Base-by-base conservation (phyloP, 148 eudicot species). In the Gaultheria prostrata region DNA sequence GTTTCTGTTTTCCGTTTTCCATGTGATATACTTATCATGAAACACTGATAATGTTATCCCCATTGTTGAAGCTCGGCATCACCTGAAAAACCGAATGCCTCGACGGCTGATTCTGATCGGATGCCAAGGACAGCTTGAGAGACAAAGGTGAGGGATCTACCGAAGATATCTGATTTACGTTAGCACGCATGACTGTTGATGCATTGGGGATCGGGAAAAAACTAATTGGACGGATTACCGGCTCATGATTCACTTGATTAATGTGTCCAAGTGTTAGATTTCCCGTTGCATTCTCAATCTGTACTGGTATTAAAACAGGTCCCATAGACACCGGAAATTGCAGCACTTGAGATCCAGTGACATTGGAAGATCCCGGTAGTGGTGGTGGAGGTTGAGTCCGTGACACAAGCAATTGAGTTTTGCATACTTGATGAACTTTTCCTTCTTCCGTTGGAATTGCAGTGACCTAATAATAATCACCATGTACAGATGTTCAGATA, bases 111-210 rank as follows among this genome's bases (percentile, higher is more conserved):
- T 83, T 77, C 12, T 75, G 88, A 79, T 84, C 83, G 0, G 76
- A 77, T 1, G 93, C 88, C 49, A 92, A 87, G 14, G 98, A 91
- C 6, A 94, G 89, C 63, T 85, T 85, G 81, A 92, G 90, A 35
- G 98, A 94, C 77, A 91, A 50, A 15, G 81, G 81, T n/a, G 88
- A 51, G 32, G 87, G 59, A 51, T 90, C 92, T 11, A 30, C 71
- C 9, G 54, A 3, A 4, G 53, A 73, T 8, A 81, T 87, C 57
- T 85, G 84, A 20, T 83, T 91, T 48, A 85, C 33, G 80, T 87
- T 87, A 74, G 89, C 77, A 78, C 86, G 90, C 78, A 77, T 78
- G 80, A 80, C 82, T 76, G 89, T 53, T 79, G 88, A 57, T 67
- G 88, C 32, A 53, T 24, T 51, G 53, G 87, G 71, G 13, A 75